Evolutionary conservation across 2,329 filamentous ascomycete species (phyloP), one percentile per base, ranked within the genome.

Genomic region (Daldinia eschscholtzii): DNA sequence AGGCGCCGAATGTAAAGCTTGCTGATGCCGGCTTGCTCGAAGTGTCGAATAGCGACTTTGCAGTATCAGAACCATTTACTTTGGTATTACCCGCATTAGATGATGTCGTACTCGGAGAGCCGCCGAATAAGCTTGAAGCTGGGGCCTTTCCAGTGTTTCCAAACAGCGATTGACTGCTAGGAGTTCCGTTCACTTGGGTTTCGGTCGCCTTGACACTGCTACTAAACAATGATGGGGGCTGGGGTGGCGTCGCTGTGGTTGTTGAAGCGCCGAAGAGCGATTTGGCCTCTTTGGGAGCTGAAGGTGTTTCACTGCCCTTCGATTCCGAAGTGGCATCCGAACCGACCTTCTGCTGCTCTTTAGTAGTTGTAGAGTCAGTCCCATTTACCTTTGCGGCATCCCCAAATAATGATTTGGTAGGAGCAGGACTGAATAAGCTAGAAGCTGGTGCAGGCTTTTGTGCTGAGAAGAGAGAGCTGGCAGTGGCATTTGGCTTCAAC

Each of bases 31-130:
- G 63, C 57, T 73, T 73, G 26, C 79, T 80, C 30, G 80, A 76
- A 7, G 77, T 73, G 13, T 78, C 78, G 61, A 84, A 84, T 13
- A 82, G 68, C 13, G 81, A 78, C 72, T 82, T 83, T 13, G 76
- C 57, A 20, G 73, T 60, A 3, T 73, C 58, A 4, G 77, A 62
- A 13, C 74, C 68, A 52, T 74, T 71, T 23, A 74, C 76, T 42
- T 79, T 78, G 1, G 75, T 64, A 59, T 79, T 78, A 55, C 72
- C 68, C 15, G 71, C 69, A 13, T 77, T 78, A 57, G 83, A 83
- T 59, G 70, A 76, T 71, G 83, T 80, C 12, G 71, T 68, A 39
- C 70, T 73, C 13, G 71, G 57, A 58, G 61, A 69, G 26, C 71
- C 70, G 41, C 72, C 75, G 44, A 76, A 78, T 15, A 74, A 42